Base-by-base conservation (phyloP, 192 early-diverging fungal genomes). In the Podila epigama region DNA sequence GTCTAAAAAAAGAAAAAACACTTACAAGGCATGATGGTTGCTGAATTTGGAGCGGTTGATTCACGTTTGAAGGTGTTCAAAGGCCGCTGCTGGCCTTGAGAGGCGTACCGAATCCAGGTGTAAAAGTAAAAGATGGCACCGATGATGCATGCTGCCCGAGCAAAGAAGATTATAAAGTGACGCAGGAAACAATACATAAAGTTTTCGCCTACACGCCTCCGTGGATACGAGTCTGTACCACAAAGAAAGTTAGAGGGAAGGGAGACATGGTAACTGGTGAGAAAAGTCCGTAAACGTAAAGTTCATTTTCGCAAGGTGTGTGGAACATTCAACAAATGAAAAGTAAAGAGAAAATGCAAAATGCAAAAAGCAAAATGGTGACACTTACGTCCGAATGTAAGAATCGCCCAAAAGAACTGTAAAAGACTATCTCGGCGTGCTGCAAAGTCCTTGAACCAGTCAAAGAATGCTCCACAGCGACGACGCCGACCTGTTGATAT, bases 101-200 rank as follows among this genome's bases (percentile, higher is more conserved):
- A 3, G 3, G 25, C 13, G 42, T 75, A 75, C 27, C 2, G 5
- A 6, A 22, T 16, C 71, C 51, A 56, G n/a, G 54, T 31, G 22
- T 54, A 29, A 8, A 75, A 42, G 60, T 75, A 75, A 54, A 54
- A 75, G 36, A 75, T 50, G 1, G 59, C 58, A 20, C 64, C 71
- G n/a, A 67, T 0, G 33, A 75, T 63, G 31, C 65, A 75, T 5
- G 35, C 53, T 1, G 67, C 31, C 10, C 71, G 58, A 25, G 60
- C n/a, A 25, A 67, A 7, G 9, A 62, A 27, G 10, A 75, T 63
- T 4, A 75, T 44, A n/a, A 51, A 6, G 4, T 42, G n/a, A 20
- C 57, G 51, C 16, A 58, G 5, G 3, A 63, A 55, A 28, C 71
- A 75, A 12, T 66, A 25, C 2, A 13, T 37, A 25, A 66, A 57